Evolutionary conservation across 169 alveolate species (phyloP).

Genomic region (Perkinsus olseni): DNA sequence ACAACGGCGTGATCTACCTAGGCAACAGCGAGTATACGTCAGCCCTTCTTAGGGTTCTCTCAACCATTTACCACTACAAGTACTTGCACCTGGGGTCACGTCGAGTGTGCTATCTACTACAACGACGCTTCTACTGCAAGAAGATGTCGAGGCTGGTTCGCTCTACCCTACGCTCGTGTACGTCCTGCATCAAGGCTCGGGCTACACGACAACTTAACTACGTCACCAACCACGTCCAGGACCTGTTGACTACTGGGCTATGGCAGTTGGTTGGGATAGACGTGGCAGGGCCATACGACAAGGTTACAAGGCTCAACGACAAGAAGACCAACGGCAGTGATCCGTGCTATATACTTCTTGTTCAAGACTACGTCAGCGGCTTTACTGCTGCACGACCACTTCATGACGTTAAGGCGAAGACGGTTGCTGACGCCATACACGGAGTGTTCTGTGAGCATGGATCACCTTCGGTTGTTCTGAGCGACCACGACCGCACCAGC

Average conservation of each 20-base stretch:
- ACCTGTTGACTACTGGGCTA: background rate
- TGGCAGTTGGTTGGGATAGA: background rate
- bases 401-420: background rate
- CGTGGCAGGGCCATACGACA: background rate
- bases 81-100: background rate
- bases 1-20: background rate
- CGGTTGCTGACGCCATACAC: background rate
- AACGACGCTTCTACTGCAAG: background rate
- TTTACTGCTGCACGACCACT: background rate
- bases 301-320: too few relatives aligned
- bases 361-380: background rate
- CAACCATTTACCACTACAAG: background rate
- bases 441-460: background rate
- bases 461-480: background rate
- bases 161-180: background rate
- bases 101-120: background rate
- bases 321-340: too few relatives aligned
- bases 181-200: background rate
- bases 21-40: background rate
- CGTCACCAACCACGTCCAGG: background rate
- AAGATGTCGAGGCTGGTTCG: background rate
- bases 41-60: background rate
- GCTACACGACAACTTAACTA: background rate
- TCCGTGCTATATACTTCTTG: background rate
- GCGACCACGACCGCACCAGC: background rate